phyloP scores from a whole-genome alignment of 2,329 filamentous ascomycete species.

The Talaromyces sp. region DNA sequence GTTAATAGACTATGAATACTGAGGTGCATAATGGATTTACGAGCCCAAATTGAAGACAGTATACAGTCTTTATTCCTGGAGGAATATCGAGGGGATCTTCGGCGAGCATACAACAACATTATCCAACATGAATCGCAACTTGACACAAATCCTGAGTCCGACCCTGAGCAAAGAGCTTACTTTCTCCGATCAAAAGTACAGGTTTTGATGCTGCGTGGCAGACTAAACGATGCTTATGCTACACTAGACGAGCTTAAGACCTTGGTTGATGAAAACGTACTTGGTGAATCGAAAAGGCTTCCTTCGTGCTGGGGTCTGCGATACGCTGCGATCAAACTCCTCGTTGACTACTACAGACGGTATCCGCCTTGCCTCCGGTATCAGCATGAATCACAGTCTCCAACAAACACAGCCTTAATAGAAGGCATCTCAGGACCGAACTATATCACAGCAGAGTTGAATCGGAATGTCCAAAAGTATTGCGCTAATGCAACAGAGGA shows the following conservation, averaged over 20 bases:
- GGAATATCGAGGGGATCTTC: conserved; percentile 24
- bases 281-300: conserved; percentile 8
- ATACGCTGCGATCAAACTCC: conserved; percentile 22
- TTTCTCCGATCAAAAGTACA: conserved; percentile 22
- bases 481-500: conserved; percentile 3
- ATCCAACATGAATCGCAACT: conserved; percentile 9
- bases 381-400: conserved; percentile 24
- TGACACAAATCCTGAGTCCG: not conserved
- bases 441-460: conserved; percentile 19
- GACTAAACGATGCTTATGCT: conserved; percentile 21
- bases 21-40: not conserved
- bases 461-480: conserved; percentile 20
- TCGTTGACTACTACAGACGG: conserved; percentile 24
- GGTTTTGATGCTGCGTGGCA: conserved; percentile 22
- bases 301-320: conserved; percentile 26
- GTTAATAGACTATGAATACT: not conserved
- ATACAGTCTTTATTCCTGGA: conserved; percentile 24
- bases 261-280: conserved; percentile 15
- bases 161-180: conserved; percentile 20
- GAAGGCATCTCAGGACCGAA: conserved; percentile 17
- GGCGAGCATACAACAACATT: conserved; percentile 22
- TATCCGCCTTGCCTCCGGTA: conserved; percentile 24
- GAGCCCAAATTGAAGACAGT: conserved; percentile 19
- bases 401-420: conserved; percentile 19
- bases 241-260: conserved; percentile 16